Evolutionary conservation across 768 basidiomycete species (phyloP), one percentile per base, ranked within the genome.

Genomic region (Crucibulum laeve): DNA sequence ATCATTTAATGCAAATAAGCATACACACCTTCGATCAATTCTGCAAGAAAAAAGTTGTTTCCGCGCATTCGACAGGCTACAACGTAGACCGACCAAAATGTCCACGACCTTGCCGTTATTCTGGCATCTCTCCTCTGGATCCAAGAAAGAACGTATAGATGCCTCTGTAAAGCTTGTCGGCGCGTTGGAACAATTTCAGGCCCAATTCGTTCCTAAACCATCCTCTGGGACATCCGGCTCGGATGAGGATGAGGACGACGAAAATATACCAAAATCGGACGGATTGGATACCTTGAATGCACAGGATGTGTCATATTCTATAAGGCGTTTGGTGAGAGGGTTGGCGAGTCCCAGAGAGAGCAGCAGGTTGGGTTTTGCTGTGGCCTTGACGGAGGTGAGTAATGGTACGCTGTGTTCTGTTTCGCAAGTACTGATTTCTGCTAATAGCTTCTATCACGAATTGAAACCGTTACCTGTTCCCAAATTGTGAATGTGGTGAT

Each of bases 281-380:
- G 70, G 65, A 32, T 57, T 89, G 43, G 84, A 91, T 53, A 58
- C 59, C 6, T 57, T 84, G 38, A 94, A 95, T 64, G 86, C 90
- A 3, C 87, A 84, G 49, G 95, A 99, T 69, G 90, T 96, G 1
- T 79, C 88, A 4, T 99, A 99, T 60, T 89, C 94, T 4, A 82
- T 98, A 55, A 79, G 89, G 40, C 64, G 95, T 13, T 76, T 99
- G 25, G 69, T 95, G 14, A 76, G 92, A 32, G 95, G 95, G 10
- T 71, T 99, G 23, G 91, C 88, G 0, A 94, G 91, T 61, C 87
- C 92, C 1, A 73, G 93, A 54, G 94, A 99, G 60, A 91, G 90
- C 61, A 95, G 92, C 62, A 69, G 95, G 51, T 69, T 97, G 26
- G 95, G 95, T 14, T 99, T 97, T 59, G 91, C 93, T 6, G 95